phyloP scores from a whole-genome alignment of 1,139 yeast genomes.

The Yamadazyma triangularis region DNA sequence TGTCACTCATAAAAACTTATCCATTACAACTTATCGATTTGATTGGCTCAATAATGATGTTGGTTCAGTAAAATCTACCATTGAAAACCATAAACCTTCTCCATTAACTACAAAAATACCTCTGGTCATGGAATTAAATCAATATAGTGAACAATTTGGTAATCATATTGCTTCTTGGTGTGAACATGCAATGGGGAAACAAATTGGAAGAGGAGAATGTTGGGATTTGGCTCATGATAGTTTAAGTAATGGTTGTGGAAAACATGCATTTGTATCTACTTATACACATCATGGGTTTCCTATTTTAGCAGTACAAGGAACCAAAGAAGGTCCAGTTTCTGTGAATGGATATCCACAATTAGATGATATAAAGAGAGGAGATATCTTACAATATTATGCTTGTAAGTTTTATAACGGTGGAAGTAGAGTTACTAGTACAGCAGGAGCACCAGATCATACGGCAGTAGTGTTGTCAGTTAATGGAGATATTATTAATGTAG shows the following conservation, averaged over 20 bases:
- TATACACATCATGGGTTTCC: slow-evolving; percentile 58
- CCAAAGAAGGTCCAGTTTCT: slow-evolving; percentile 16
- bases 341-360: slow-evolving; percentile 17
- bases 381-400: slow-evolving; percentile 35
- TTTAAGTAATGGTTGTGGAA: slow-evolving; percentile 54
- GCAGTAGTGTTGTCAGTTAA: slow-evolving; percentile 46
- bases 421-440: slow-evolving; percentile 24
- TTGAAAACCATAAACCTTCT: slow-evolving; percentile 43
- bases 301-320: slow-evolving; percentile 33
- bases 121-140: slow-evolving; percentile 31
- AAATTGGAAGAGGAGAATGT: slow-evolving; percentile 71
- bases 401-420: slow-evolving; percentile 38
- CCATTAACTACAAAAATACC: slow-evolving; percentile 40
- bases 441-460: slow-evolving; percentile 68
- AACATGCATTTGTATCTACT: slow-evolving; percentile 55
- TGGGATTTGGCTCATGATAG: slow-evolving; percentile 76
- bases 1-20: slow-evolving; percentile 48
- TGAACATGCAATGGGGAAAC: slow-evolving; percentile 48
- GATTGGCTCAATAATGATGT: slow-evolving; percentile 38
- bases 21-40: slow-evolving; percentile 42
- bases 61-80: slow-evolving; percentile 18
- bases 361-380: slow-evolving; percentile 41
- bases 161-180: slow-evolving; percentile 62
- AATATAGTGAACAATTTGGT: slow-evolving; percentile 42
- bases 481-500: slow-evolving; percentile 33